Base-by-base conservation (phyloP, 306 rosid genomes). In the Begonia fuchsioides region DNA sequence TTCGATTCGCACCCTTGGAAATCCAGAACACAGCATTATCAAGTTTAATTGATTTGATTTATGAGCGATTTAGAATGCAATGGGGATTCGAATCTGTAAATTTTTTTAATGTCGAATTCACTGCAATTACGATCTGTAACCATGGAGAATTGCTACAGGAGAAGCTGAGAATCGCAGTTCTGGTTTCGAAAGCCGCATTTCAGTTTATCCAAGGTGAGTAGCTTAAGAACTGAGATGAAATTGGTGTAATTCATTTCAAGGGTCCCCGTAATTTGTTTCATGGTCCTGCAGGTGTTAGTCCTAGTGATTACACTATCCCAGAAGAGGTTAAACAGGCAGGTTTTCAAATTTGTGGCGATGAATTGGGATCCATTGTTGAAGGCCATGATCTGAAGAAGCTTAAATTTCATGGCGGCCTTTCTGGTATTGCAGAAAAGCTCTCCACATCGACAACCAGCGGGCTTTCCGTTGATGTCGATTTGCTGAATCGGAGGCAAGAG, bases 101-200 rank as follows among this genome's bases (percentile, higher is more conserved):
- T 26, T 3, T 26, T 26, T 26, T 26, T 26, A 26, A 6, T 4
- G 35, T 8, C 35, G 7, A 4, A 26, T 1, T 26, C 35, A 26
- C 7, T 26, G 8, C 35, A 26, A 26, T 26, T 5, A 26, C 35
- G 7, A 26, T 26, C 35, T 26, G 4, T 26, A 26, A 26, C 35
- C 8, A 5, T 26, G 0, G 35, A 26, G 35, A 26, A 26, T 1
- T 26, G 35, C 35, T 17, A 41, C 88, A 81, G 88, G 93, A 86
- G 58, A 86, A 81, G 60, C 59, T 86, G 13, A 76, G 86, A 40
- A 74, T 79, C 9, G 93, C 86, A 45, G 71, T 78, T 5, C 78
- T 62, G 53, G 96, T 86, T 40, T 87, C 78, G 50, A 76, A 81
- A 43, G 96, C 96, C 57, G 88, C 96, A 38, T 67, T 82, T 52